phyloP scores from a whole-genome alignment of 345 rosid species.

The Hypericum androsaemum region DNA sequence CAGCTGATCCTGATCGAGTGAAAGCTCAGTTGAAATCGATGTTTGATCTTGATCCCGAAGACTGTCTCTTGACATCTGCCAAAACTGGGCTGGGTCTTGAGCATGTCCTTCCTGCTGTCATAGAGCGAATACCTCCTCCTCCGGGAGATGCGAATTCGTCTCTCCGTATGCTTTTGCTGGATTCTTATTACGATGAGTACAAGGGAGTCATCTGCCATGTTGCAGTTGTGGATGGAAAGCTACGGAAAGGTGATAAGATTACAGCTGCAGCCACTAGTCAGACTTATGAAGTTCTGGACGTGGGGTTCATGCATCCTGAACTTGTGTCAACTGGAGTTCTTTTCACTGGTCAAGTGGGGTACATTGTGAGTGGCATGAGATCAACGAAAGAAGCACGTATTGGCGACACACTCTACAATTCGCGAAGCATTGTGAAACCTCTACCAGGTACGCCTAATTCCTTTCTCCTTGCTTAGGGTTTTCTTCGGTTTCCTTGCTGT shows the following conservation, averaged over 20 bases:
- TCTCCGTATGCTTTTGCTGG: slow-evolving; percentile 86
- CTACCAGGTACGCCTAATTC: slow-evolving; percentile 56
- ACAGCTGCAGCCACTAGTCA: slow-evolving; percentile 78
- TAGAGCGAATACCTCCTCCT: slow-evolving; percentile 79
- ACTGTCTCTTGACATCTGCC: slow-evolving; percentile 87
- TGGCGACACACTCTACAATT: slow-evolving; percentile 73
- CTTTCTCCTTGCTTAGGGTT: background rate
- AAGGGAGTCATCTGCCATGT: slow-evolving; percentile 93
- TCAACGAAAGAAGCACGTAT: slow-evolving; percentile 94
- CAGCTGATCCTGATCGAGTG: slow-evolving; percentile 96
- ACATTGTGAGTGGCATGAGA: slow-evolving; percentile 92
- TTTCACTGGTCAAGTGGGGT: slow-evolving; percentile 92
- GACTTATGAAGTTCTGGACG: slow-evolving; percentile 70
- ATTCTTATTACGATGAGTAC: slow-evolving; percentile 89
- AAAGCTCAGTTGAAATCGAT: slow-evolving; percentile 90
- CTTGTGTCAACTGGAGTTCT: slow-evolving; percentile 86
- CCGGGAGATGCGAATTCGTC: slow-evolving; percentile 56
- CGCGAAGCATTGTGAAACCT: slow-evolving; percentile 53
- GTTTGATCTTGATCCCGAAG: slow-evolving; percentile 83
- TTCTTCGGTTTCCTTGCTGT: background rate
- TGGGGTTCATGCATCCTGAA: slow-evolving; percentile 96
- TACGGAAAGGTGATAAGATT: slow-evolving; percentile 86
- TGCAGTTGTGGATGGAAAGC: slow-evolving; percentile 78
- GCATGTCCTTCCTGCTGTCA: slow-evolving; percentile 84
- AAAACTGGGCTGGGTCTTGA: slow-evolving; percentile 93